A percentile compares a stretch with the other conserved stretches of the same genome.
phyloP scores from a whole-genome alignment of 2,329 filamentous ascomycete genomes.

The Periconia macrospinosa region DNA sequence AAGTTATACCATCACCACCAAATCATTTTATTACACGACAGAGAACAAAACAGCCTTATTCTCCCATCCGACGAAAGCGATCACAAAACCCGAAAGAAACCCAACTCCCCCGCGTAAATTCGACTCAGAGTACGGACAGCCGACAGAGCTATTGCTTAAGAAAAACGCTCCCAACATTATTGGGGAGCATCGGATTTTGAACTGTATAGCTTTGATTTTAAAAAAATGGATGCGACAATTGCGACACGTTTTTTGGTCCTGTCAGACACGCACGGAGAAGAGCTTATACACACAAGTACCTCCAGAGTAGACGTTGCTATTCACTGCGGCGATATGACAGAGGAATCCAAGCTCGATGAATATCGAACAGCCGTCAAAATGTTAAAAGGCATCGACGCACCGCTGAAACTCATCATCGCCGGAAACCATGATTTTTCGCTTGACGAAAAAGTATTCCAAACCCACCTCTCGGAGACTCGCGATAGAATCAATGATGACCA shows the following conservation, averaged over 20 bases:
- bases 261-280: conserved; percentile 42
- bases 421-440: conserved; percentile 64
- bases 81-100: no score
- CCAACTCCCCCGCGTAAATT: no score
- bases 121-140: no score
- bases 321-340: conserved; percentile 61
- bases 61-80: no score
- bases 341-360: conserved; percentile 48
- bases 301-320: conserved; percentile 51
- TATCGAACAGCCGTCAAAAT: conserved; percentile 49
- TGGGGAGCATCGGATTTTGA: no score
- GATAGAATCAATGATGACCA: not conserved
- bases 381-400: conserved; percentile 51
- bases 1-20: no score
- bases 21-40: no score
- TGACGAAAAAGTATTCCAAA: conserved; percentile 39
- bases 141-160: no score
- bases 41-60: no score
- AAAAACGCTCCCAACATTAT: no score
- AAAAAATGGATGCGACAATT: no score
- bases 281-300: not conserved
- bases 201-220: no score
- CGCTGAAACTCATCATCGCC: conserved; percentile 61
- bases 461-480: not conserved
- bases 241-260: conserved; percentile 33